Evolutionary conservation across 2,329 filamentous ascomycete genomes (phyloP), one percentile per base, ranked within the genome.

Genomic region (Aureobasidium lini): DNA sequence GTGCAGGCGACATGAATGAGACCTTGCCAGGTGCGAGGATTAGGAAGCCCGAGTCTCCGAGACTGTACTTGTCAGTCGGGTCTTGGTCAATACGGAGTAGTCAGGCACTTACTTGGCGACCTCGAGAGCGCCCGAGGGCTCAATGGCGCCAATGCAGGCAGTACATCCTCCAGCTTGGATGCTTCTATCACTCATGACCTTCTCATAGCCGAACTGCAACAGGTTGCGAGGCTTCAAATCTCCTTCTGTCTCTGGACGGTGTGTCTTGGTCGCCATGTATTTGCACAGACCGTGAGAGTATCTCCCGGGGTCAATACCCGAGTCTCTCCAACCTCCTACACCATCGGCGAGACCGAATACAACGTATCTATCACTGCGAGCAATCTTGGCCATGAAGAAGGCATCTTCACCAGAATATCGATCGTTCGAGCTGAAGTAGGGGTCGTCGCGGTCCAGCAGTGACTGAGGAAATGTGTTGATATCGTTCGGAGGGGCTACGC

Each of bases 231-330:
- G 84, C 29, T 66, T 65, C 43, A 65, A 53, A n/a, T 63, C 65
- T 8, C 61, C 56, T 40, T 65, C 63, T 81, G 50, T 81, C 78
- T 69, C 85, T 79, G 15, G 91, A 89, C 11, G 84, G 9, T 66
- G 46, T 3, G 65, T 68, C 44, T 68, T 83, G 53, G 85, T 80
- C 2, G 91, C 90, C 91, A 97, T 97, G 73, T 95, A 89, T 67
- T 90, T 86, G 78, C 94, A 97, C 62, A 99, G 79, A 42, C 88
- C 89, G 71, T 97, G 93, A 3, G 93, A 94, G 74, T 97, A 97
- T 74, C 96, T 90, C 31, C 91, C 91, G 8, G 94, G 92, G 69
- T 99, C 92, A 56, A 99, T 87, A 46, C 91, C 91, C 40, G 88
- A 93, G 66, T 96, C 89, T 63, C 88, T 84, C 92, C 94, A 99